Percentiles rank a stretch among this genome's conserved stretches.
Conservation (phyloP, 192 early-diverging fungal genomes). For the Dissophora ornata region DNA sequence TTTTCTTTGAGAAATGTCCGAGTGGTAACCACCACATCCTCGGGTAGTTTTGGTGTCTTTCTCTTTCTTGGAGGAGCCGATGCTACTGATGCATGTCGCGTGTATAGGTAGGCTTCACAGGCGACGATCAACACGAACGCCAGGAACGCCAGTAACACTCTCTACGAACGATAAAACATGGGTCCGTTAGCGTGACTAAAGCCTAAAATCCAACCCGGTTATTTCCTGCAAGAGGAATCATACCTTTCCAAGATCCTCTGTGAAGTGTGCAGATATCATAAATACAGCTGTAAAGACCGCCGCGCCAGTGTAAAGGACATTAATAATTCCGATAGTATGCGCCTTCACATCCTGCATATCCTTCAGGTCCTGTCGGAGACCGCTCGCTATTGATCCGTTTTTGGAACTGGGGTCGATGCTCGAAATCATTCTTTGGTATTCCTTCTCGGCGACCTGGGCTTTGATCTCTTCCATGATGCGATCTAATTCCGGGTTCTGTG, state of each 20-base stretch:
- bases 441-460: slow-evolving; percentile 37
- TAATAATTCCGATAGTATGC: slow-evolving; percentile 34
- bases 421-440: slow-evolving; percentile 43
- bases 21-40: slow-evolving; percentile 25
- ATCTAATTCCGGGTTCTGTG: slow-evolving; percentile 44
- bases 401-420: slow-evolving; percentile 8
- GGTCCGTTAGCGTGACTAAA: too few relatives aligned
- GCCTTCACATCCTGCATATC: slow-evolving; percentile 44
- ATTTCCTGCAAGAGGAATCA: too few relatives aligned
- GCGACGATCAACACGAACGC: slow-evolving; percentile 42
- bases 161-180: slow-evolving; percentile 7
- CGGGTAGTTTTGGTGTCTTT: slow-evolving; percentile 2
- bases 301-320: slow-evolving; percentile 40
- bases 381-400: slow-evolving; percentile 3
- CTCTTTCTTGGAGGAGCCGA: not conserved
- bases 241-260: slow-evolving; percentile 38
- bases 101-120: slow-evolving; percentile 45
- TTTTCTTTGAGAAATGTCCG: slow-evolving; percentile 22
- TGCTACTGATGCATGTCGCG: slow-evolving; percentile 24
- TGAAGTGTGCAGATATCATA: slow-evolving; percentile 49
- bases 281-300: slow-evolving; percentile 47
- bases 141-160: slow-evolving; percentile 30
- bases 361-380: slow-evolving; percentile 40
- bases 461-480: slow-evolving; percentile 34
- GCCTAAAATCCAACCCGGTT: too few relatives aligned